These are phyloP conservation scores for Penicillium sp. DNA, from an alignment of 2,329 filamentous ascomycete species.

Conservation along the genomic window DNA sequence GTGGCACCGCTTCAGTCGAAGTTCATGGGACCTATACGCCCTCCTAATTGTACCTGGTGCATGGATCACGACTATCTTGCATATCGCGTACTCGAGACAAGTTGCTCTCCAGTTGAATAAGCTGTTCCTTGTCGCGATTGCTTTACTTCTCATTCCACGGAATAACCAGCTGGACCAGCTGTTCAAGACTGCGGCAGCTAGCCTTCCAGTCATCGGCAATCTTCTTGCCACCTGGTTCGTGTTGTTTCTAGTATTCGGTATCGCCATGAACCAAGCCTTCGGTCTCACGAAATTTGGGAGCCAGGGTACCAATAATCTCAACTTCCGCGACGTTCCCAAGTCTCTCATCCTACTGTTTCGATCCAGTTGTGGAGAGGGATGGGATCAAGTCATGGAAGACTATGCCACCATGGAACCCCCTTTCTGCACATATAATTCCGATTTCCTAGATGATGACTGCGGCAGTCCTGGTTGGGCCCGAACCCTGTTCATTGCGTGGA, in stretches of 20 bases:
- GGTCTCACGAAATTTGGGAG: constrained; percentile 84
- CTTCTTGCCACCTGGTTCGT: constrained; percentile 96
- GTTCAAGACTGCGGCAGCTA: constrained; percentile 97
- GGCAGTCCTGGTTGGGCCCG: constrained; percentile 88
- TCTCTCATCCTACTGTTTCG: constrained; percentile 90
- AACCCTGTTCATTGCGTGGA: constrained; percentile 91
- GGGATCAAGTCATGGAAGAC: constrained; percentile 97
- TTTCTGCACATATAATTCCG: constrained; percentile 69
- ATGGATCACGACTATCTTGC: constrained; percentile 77
- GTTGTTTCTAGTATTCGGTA: constrained; percentile 92
- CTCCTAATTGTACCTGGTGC: constrained; percentile 76
- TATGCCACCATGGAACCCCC: constrained; percentile 78
- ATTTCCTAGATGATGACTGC: constrained; percentile 88
- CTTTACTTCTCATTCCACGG: constrained; percentile 86
- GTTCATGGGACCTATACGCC: constrained; percentile 94
- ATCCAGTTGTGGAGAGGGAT: constrained; percentile 91
- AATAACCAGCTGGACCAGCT: constrained; percentile 97
- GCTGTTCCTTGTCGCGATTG: constrained; percentile 85
- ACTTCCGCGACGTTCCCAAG: constrained; percentile 92
- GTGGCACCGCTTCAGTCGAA: constrained; percentile 87
- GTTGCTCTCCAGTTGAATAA: constrained; percentile 86
- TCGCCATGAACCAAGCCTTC: constrained; percentile 93
- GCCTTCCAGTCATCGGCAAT: constrained; percentile 85
- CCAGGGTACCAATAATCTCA: constrained; percentile 74
- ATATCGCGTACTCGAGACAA: constrained; percentile 57